phyloP scores from a whole-genome alignment of 2,329 filamentous ascomycete genomes.

The Teratosphaeria viscida region DNA sequence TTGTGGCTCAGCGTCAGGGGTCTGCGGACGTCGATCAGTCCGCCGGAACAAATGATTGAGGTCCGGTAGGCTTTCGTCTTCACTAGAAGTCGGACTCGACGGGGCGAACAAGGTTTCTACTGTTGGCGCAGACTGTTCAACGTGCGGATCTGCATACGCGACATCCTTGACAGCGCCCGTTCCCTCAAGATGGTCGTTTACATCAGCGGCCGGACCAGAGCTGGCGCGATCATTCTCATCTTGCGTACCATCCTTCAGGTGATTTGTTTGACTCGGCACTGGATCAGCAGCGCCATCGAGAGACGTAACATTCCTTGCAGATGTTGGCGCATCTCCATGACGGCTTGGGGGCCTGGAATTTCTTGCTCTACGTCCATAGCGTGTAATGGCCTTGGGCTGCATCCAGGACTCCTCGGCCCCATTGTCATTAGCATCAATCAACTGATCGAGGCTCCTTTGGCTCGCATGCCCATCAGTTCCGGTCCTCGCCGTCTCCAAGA shows the following conservation, averaged over 20 bases:
- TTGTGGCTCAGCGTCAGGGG: not conserved
- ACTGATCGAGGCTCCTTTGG: not conserved
- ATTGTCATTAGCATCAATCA: slow-evolving; percentile 1
- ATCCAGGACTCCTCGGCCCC: slow-evolving; percentile 11
- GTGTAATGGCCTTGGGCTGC: slow-evolving; percentile 11
- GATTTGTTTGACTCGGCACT: not conserved
- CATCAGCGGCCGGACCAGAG: not conserved
- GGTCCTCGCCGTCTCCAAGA: not conserved
- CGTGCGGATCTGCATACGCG: not conserved
- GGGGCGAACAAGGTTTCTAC: not conserved
- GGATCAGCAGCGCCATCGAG: not conserved
- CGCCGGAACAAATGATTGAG: not conserved
- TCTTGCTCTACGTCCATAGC: slow-evolving; percentile 12
- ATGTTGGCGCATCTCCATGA: not conserved
- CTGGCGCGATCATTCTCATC: not conserved
- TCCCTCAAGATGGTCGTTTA: not conserved
- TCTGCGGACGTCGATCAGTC: not conserved
- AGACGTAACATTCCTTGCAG: not conserved
- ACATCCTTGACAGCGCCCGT: not conserved
- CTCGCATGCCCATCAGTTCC: not conserved
- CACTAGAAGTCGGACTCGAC: not conserved
- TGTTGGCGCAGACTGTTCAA: not conserved
- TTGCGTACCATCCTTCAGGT: not conserved
- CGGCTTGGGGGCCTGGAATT: not conserved
- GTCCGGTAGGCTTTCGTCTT: slow-evolving; percentile 2